phyloP scores from a whole-genome alignment of 768 basidiomycete species.

The Leccinum aurantiacum region DNA sequence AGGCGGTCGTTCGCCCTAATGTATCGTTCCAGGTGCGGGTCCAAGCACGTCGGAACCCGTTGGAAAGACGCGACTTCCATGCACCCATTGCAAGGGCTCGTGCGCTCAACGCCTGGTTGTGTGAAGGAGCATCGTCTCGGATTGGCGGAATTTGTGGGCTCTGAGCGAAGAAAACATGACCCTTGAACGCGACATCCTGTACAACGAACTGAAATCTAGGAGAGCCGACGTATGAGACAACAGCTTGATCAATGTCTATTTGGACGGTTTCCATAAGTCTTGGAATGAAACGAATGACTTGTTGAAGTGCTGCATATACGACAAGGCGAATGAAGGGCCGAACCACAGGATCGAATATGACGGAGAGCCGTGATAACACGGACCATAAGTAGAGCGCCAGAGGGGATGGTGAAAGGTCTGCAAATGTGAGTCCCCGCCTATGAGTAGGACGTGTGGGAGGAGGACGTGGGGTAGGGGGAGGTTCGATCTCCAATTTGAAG shows the following conservation, averaged over 20 bases:
- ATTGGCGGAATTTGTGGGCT: slow-evolving; percentile 35
- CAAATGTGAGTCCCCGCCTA: slow-evolving; percentile 44
- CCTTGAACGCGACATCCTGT: slow-evolving; percentile 51
- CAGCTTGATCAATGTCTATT: slow-evolving; percentile 61
- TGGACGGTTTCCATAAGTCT: slow-evolving; percentile 63
- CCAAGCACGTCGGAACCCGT: slow-evolving; percentile 63
- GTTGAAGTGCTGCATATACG: slow-evolving; percentile 54
- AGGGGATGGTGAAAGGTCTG: slow-evolving; percentile 39
- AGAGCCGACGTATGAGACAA: slow-evolving; percentile 49
- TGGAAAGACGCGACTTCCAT: slow-evolving; percentile 62
- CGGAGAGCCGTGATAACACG: slow-evolving; percentile 37
- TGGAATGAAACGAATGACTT: slow-evolving; percentile 66
- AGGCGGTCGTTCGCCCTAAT: slow-evolving; percentile 62
- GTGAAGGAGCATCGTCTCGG: slow-evolving; percentile 14
- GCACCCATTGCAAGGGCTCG: slow-evolving; percentile 51
- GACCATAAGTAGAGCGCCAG: slow-evolving; percentile 36
- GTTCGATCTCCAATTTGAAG: slow-evolving; percentile 50
- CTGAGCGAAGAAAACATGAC: slow-evolving; percentile 55
- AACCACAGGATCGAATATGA: slow-evolving; percentile 54
- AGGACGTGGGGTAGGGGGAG: slow-evolving; percentile 17
- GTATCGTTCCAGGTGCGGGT: slow-evolving; percentile 71
- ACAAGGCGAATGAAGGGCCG: slow-evolving; percentile 60
- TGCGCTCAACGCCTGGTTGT: slow-evolving; percentile 23
- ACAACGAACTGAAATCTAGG: slow-evolving; percentile 53
- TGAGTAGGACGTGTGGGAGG: slow-evolving; percentile 24